These are phyloP conservation scores for Adansonia madagascariensis DNA, from an alignment of 441 rosid species.

Conservation along the genomic window DNA sequence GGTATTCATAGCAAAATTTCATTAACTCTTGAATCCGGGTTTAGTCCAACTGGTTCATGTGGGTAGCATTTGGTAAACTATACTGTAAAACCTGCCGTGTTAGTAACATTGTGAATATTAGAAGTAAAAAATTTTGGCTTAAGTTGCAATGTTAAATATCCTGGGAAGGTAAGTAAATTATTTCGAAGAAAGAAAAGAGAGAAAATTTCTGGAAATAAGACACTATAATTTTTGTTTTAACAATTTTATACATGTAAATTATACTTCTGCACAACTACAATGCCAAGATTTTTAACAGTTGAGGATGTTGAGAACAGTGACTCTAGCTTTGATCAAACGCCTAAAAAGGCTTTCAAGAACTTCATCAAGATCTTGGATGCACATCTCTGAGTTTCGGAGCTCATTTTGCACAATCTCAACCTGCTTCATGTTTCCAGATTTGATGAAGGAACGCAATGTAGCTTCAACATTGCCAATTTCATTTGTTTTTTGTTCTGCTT, in stretches of 20 bases:
- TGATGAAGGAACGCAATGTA: not conserved
- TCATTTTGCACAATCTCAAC: slow-evolving; percentile 16
- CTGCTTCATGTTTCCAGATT: not conserved
- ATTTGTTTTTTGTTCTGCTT: slow-evolving; percentile 22
- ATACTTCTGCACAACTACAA: not conserved
- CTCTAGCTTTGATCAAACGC: slow-evolving; percentile 37
- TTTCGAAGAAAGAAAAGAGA: not conserved
- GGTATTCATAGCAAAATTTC: not conserved
- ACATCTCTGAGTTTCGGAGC: slow-evolving; percentile 5
- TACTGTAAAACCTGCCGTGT: too few relatives aligned
- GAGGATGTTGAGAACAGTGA: slow-evolving; percentile 30
- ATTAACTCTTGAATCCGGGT: not conserved
- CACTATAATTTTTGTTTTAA: not conserved
- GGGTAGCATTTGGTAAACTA: too few relatives aligned
- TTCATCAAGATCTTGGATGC: slow-evolving; percentile 27
- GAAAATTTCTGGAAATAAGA: not conserved
- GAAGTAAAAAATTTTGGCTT: too few relatives aligned
- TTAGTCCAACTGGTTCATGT: too few relatives aligned
- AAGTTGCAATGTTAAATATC: not conserved
- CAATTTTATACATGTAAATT: not conserved
- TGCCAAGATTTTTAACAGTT: slow-evolving; percentile 19
- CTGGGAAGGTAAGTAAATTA: not conserved
- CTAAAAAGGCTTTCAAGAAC: slow-evolving; percentile 27
- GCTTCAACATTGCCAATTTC: slow-evolving; percentile 25
- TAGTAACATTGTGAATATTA: too few relatives aligned